Evolutionary conservation across 257 asterid genomes (phyloP), one percentile per base, ranked within the genome.

Genomic region (Solanum dulcamara): DNA sequence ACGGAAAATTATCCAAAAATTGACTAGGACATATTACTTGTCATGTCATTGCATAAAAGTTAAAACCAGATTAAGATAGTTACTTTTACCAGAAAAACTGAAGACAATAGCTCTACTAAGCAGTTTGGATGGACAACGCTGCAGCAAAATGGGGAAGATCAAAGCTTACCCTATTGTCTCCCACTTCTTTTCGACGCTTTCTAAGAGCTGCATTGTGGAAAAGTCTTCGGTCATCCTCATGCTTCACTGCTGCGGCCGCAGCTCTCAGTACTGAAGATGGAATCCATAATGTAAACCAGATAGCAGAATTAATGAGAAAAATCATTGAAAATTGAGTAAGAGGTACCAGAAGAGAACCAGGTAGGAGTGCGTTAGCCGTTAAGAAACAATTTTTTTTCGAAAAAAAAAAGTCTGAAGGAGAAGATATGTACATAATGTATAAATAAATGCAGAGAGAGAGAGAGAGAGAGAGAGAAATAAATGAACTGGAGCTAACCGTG

Each of bases 191-290:
- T 93, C 98, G 86, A 86, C 98, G 97, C 90, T 96, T 96, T 85
- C 98, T 90, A 62, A 90, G 96, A 70, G 97, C 87, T 75, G 97
- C 95, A 89, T 93, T 94, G 87, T 95, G 98, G 90, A 94, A 96
- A 46, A 95, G 92, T 87, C 99, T 92, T 86, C 96, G 95, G 57
- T 96, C 98, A 90, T 96, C 99, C 91, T 94, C 98, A 85, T 91
- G 97, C 93, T 90, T 96, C 89, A 95, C 98, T 60, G 99, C 98
- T 30, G 89, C 89, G 71, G 99, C 98, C 33, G 97, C 99, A 83
- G 98, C 98, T 93, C 98, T 92, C 87, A 96, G 88, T 60, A 94
- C 99, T 96, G 94, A 13, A 66, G 38, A 87, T 48, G 83, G 80
- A 79, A 87, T 85, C 88, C 72, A 84, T 46, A 85, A 35, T 59